Evolutionary conservation across 345 rosid species (phyloP), one percentile per base, ranked within the genome.

Genomic region (Combretum micranthum): DNA sequence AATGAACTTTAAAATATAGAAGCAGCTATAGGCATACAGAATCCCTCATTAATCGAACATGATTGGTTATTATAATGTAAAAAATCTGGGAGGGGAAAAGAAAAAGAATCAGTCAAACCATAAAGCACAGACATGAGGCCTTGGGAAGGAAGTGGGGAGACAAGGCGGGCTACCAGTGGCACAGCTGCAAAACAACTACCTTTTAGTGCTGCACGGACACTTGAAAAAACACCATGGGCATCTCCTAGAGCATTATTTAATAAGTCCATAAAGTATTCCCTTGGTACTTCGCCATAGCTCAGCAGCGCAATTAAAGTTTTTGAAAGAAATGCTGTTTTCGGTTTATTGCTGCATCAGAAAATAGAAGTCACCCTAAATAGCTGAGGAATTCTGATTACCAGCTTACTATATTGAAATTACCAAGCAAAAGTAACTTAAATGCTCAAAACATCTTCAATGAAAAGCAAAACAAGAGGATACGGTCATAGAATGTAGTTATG

Each of bases 241-340:
- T 84, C 88, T 59, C 79, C 85, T 56, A 92, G 53, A 4, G 85
- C 75, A 55, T 44, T 73, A 23, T 44, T 55, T 70, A 86, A 47
- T 44, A 80, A 56, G 42, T 75, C 77, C 80, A 79, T 46, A 61
- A 91, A 81, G 56, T 76, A 75, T 0, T 60, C 74, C 18, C 81
- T n/a, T 0, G 98, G 88, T 52, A 92, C 76, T 44, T 92, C 93
- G 44, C 98, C 96, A 73, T 75, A 74, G 64, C 78, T 77, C 63
- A 91, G 80, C 50, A 91, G 84, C 13, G 81, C 74, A 63, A 88
- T 77, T 65, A 86, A 73, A 64, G 58, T 69, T 66, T 61, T 79
- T 1, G 95, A 84, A 16, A 91, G 75, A 64, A 2, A 64, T 2
- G 87, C 44, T 19, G 42, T 64, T 53, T 51, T 75, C 46, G 98